Evolutionary conservation across 768 basidiomycete genomes (phyloP), one percentile per base, ranked within the genome.

Genomic region (Leccinellum albellum): DNA sequence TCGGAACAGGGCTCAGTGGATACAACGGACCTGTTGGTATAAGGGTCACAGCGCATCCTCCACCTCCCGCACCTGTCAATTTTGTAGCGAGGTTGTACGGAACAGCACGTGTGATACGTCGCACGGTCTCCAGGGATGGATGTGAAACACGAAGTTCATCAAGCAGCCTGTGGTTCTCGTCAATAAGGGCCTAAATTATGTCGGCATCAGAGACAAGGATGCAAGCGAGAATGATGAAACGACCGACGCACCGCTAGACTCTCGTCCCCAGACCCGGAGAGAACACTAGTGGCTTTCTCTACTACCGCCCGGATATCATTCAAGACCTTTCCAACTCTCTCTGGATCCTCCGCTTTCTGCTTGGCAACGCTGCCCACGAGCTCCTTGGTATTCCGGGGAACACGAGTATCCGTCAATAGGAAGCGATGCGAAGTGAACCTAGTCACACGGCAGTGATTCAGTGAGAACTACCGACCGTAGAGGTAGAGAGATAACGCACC

Each of bases 51-150:
- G 94, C 88, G 68, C 97, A 98, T n/a, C 97, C 97, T 24, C 97
- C 97, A 40, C 97, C 97, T 29, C 97, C 97, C 8, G 97, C 96
- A 42, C 97, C 97, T 7, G 97, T 99, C 55, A 99, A 75, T 76
- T 98, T 97, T n/a, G 94, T 94, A 65, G 85, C 85, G 49, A 98
- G 77, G 10, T 75, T 74, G 74, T 87, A 89, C 8, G 86, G 87
- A 59, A 76, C 67, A 10, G 79, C 78, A 10, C 76, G 72, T 0
- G 94, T 91, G 62, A 81, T 85, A n/a, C 78, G 73, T 54, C 86
- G 83, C 62, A 98, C 94, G 21, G 78, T 74, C 72, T 99, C 97
- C 56, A 99, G 74, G 2, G 87, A 75, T 12, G 92, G 85, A 71
- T 99, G 97, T 3, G 95, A 97, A 31, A 98, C 97, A 13, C 88